These are phyloP conservation scores for Nannochloris sp. DNA, from an alignment of 139 green algal genomes.

Conservation along the genomic window DNA sequence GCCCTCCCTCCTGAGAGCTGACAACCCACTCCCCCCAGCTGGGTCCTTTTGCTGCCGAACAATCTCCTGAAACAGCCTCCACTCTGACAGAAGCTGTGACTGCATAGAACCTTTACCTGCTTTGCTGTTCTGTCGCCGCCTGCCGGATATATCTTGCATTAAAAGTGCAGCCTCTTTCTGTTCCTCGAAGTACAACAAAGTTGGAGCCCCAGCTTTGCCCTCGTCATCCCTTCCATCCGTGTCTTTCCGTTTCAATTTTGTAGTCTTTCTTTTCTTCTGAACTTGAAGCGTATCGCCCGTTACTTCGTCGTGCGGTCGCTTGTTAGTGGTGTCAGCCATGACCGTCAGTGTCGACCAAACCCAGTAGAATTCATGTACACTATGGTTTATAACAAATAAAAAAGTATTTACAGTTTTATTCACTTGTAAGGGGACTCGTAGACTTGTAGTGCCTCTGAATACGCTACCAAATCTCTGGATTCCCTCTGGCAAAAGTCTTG, in stretches of 20 bases:
- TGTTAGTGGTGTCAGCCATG: too few relatives aligned
- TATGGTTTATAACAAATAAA: too few relatives aligned
- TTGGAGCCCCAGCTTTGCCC: background rate
- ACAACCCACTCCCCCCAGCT: background rate
- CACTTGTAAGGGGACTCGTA: constrained; percentile 49
- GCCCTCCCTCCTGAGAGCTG: background rate
- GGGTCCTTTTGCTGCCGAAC: background rate
- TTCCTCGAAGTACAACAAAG: background rate
- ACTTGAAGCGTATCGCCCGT: too few relatives aligned
- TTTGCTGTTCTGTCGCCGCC: background rate
- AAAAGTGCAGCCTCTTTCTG: background rate
- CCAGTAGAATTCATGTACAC: too few relatives aligned
- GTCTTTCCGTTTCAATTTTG: background rate
- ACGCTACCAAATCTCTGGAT: constrained; percentile 47
- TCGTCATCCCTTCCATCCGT: background rate
- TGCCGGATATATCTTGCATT: background rate
- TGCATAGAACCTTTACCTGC: background rate
- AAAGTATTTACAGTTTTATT: background rate
- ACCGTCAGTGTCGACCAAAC: too few relatives aligned
- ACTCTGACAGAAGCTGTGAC: background rate
- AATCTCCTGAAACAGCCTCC: background rate
- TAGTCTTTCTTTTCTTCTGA: too few relatives aligned
- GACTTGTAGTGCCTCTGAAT: constrained; percentile 26
- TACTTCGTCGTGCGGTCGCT: too few relatives aligned
- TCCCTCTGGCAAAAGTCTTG: constrained; percentile 27